Evolutionary conservation across 1,284 basidiomycete species (phyloP), one percentile per base, ranked within the genome.

Genomic region (Microbotryum scabiosae): DNA sequence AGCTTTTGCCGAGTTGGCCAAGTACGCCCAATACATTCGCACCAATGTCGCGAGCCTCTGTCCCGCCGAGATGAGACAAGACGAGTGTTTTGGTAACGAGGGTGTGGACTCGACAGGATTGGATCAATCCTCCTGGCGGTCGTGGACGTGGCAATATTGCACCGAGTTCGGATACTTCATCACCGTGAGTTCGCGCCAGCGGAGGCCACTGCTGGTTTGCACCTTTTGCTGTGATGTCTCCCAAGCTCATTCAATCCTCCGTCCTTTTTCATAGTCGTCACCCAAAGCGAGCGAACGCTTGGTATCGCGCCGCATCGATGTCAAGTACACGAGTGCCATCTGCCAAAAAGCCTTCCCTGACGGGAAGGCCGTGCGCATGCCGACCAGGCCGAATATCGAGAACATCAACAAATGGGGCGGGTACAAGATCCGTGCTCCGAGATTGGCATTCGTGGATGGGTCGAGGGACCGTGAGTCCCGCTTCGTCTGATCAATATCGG

Each of bases 271-370:
- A 73, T 74, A 60, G 68, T 65, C 18, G 81, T 85, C 0, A 85
- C 88, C 9, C 86, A 85, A 2, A 78, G 82, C 60, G 78, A 77
- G 26, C 75, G 79, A 1, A 71, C 79, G n/a, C 83, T 88, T 93
- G 63, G 80, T 92, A 47, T 91, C 88, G 1, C 80, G 80, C 20
- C 76, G 85, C 20, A 69, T 94, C 50, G 87, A 85, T 4, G 79
- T 92, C 14, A 84, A 85, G 10, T 89, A 90, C 68, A 81, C 84
- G 51, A 82, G 85, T 52, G 87, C 88, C 74, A 84, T 89, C 62
- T 97, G 93, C 77, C 78, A 78, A 26, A 68, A 87, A 80, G 90
- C 90, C 0, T 97, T 84, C 76, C 85, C 84, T 1, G 82, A 85
- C 0, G 92, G 93, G 23, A 76, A 88, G 68, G 75, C 85, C 71